Conservation (phyloP, 2,329 filamentous ascomycete genomes). For the Penicillium sp. region DNA sequence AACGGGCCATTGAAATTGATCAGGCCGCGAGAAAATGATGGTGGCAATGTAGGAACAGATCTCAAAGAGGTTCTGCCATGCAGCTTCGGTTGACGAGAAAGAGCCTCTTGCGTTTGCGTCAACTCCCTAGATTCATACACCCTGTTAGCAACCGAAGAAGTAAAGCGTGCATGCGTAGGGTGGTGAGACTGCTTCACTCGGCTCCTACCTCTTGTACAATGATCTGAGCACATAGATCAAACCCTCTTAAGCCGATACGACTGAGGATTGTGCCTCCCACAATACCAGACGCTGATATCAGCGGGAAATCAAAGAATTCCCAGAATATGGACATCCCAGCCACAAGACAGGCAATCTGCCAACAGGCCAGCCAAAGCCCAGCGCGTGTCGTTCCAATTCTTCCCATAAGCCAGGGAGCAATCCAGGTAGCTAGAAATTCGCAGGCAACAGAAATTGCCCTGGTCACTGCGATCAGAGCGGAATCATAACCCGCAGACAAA, state of each 20-base stretch:
- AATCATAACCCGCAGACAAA: slow-evolving; percentile 52
- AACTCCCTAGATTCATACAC: slow-evolving; percentile 49
- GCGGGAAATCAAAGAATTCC: not conserved
- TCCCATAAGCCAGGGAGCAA: slow-evolving; percentile 53
- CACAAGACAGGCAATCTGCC: slow-evolving; percentile 63
- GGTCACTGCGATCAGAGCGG: slow-evolving; percentile 51
- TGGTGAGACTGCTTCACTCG: not conserved
- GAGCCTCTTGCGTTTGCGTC: slow-evolving; percentile 60
- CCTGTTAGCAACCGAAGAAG: not conserved
- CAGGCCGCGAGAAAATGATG: slow-evolving; percentile 63
- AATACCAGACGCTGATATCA: slow-evolving; percentile 28
- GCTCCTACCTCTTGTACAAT: slow-evolving; percentile 61
- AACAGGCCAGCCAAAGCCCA: slow-evolving; percentile 71
- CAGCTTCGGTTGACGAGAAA: slow-evolving; percentile 69
- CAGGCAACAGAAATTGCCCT: slow-evolving; percentile 51
- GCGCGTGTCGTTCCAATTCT: slow-evolving; percentile 62
- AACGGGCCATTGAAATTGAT: slow-evolving; percentile 66
- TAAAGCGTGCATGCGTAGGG: not conserved
- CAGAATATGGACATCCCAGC: slow-evolving; percentile 43
- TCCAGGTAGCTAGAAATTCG: slow-evolving; percentile 57
- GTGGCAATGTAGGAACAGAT: slow-evolving; percentile 67
- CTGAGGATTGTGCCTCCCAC: slow-evolving; percentile 57
- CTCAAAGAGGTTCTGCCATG: slow-evolving; percentile 71
- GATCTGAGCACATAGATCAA: slow-evolving; percentile 62
- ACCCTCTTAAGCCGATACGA: slow-evolving; percentile 63